A percentile compares a stretch with the other conserved stretches of the same genome.
These are phyloP conservation scores for Geranium rotundifolium DNA, from an alignment of 345 rosid species.

Conservation along the genomic window DNA sequence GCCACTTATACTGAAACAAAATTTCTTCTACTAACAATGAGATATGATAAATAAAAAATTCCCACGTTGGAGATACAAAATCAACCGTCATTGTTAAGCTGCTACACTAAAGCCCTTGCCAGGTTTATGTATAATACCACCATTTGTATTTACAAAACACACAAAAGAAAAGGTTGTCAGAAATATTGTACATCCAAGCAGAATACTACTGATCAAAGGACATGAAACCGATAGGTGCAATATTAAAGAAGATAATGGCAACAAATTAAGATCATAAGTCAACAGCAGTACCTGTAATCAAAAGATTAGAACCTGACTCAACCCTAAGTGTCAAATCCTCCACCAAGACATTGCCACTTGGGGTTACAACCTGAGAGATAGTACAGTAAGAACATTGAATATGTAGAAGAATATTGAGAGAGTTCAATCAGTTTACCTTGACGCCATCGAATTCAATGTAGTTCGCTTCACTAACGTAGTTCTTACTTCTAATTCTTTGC, in stretches of 20 bases:
- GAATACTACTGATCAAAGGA: no score
- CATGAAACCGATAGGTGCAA: not conserved
- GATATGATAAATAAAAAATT: not conserved
- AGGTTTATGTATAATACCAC: no score
- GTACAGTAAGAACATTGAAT: not conserved
- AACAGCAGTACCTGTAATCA: slow-evolving; percentile 74
- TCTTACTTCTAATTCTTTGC: slow-evolving; percentile 59
- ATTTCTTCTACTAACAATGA: not conserved
- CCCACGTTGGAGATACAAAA: not conserved
- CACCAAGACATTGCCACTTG: slow-evolving; percentile 85
- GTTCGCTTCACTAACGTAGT: slow-evolving; percentile 78
- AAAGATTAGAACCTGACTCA: slow-evolving; percentile 84
- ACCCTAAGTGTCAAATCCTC: slow-evolving; percentile 79
- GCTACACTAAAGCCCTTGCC: no score
- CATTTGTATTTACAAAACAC: no score
- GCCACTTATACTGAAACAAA: not conserved
- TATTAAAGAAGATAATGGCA: slow-evolving; percentile 1
- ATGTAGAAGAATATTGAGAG: not conserved
- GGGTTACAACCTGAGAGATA: slow-evolving; percentile 76
- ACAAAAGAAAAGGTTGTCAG: no score
- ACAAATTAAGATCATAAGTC: slow-evolving; percentile 5
- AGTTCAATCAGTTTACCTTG: slow-evolving; percentile 37
- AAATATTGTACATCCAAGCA: no score
- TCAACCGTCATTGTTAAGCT: not conserved
- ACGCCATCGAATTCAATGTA: slow-evolving; percentile 86